phyloP scores from a whole-genome alignment of 495 filamentous ascomycete species.

The Penicillium odoratum region DNA sequence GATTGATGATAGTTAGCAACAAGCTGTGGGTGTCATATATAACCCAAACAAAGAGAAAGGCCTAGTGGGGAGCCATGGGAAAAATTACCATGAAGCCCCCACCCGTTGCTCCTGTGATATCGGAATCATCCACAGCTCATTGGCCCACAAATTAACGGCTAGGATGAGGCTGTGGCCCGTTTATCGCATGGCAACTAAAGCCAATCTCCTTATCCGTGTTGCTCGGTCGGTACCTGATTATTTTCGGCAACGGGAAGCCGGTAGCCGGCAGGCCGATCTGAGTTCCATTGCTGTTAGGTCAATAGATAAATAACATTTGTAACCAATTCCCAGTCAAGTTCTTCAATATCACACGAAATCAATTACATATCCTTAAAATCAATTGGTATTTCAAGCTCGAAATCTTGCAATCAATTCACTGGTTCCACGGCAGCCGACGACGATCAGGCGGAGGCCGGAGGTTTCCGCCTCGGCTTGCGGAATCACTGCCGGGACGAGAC shows the following conservation, averaged over 20 bases:
- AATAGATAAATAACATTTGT: too few relatives aligned
- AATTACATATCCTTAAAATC: too few relatives aligned
- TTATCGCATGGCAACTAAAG: background rate
- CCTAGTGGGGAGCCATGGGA: conserved; percentile 2
- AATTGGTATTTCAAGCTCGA: too few relatives aligned
- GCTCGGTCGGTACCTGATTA: background rate
- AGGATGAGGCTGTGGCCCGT: background rate
- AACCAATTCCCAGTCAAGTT: too few relatives aligned
- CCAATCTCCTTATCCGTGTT: background rate
- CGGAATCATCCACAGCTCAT: conserved; percentile 4
- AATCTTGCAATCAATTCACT: too few relatives aligned
- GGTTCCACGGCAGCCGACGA: too few relatives aligned
- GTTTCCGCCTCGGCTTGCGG: background rate
- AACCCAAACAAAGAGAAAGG: background rate
- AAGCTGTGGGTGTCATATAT: conserved; percentile 8
- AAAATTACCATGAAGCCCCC: conserved; percentile 15
- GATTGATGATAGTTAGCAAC: background rate
- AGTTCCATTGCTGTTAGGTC: too few relatives aligned
- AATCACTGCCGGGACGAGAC: background rate
- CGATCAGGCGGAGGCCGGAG: background rate
- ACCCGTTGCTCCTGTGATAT: conserved; percentile 7
- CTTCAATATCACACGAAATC: too few relatives aligned
- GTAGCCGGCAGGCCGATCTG: background rate
- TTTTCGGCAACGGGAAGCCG: background rate
- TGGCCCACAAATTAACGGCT: background rate